phyloP scores from a whole-genome alignment of 129 eudicot genomes.

The Silybum marianum region DNA sequence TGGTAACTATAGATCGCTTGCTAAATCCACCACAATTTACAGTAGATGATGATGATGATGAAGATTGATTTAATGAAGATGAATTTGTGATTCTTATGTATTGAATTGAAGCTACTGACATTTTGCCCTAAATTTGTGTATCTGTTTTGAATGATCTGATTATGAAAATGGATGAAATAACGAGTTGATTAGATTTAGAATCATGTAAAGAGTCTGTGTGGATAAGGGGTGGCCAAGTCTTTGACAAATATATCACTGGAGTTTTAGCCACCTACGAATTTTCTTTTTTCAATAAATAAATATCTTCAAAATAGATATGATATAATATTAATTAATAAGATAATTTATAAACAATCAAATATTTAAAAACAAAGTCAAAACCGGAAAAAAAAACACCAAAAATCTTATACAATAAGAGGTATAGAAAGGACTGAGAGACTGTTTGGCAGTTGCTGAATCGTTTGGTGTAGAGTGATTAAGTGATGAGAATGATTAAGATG shows the following conservation, averaged over 20 bases:
- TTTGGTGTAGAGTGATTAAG: no score
- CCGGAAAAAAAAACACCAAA: no score
- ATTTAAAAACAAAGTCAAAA: no score
- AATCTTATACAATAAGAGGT: no score
- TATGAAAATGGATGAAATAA: conserved; percentile 15
- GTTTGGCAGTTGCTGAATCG: no score
- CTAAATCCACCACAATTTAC: conserved; percentile 36
- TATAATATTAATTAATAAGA: no score
- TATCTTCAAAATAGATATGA: not conserved
- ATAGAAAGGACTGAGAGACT: no score
- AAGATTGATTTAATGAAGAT: conserved; percentile 25
- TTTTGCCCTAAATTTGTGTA: conserved; percentile 27
- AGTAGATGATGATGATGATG: conserved; percentile 30
- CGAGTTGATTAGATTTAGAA: not conserved
- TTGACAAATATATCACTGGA: conserved; percentile 1
- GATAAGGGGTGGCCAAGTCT: conserved; percentile 68
- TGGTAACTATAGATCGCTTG: conserved; percentile 31
- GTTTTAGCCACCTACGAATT: conserved; percentile 13
- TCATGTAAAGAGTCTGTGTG: conserved; percentile 36
- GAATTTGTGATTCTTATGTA: conserved; percentile 48
- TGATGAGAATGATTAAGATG: no score
- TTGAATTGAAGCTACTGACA: conserved; percentile 82
- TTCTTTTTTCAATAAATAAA: not conserved
- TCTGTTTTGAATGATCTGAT: not conserved
- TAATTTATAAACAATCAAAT: no score